Base-by-base conservation (phyloP, 2,329 filamentous ascomycete species). In the Xylariaceae sp. region DNA sequence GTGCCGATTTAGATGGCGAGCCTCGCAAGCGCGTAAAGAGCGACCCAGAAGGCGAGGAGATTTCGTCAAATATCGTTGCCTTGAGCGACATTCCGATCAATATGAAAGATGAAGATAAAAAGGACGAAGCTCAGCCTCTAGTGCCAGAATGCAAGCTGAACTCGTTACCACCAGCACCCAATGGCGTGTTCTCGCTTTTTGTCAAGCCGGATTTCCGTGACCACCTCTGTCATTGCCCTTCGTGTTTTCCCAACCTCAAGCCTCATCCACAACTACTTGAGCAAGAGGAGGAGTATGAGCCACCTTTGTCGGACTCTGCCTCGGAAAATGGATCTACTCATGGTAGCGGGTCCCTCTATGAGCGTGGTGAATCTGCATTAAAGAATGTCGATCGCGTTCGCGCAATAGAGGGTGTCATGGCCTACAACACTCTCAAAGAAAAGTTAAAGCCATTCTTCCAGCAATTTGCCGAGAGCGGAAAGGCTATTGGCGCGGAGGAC, bases 331-430 rank as follows among this genome's bases (percentile, higher is more conserved):
- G 77, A 24, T 84, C 80, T 3, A 85, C 82, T 2, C 78, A 84
- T 4, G 89, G 90, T 43, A 92, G 90, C 27, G 89, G 89, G 39
- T 94, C 89, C 59, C 79, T 99, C 2, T 85, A 95, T 27, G 92
- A 97, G 43, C 89, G 92, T 15, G 94, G 94, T 40, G 94, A 99
- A 75, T 93, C 91, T 41, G 93, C 92, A 0, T 81, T 99, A 23
- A 91, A 87, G 69, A 95, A 91, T 65, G 87, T 99, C 51, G 94
- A 99, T 69, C 89, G 94, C 2, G 93, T 97, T 6, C 82, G 87
- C 11, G 94, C 94, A 4, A 96, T 99, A 50, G 90, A 99, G 71
- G 94, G 94, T 13, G 93, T 96, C 39, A 97, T 97, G 92, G 93
- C 92, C 0, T 99, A 97, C 74, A 97, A 97, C 66, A 89, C 96